Percentiles rank a stretch among this genome's conserved stretches.
Conservation (phyloP, 2,329 filamentous ascomycete species). For the Fusarium sp. region DNA sequence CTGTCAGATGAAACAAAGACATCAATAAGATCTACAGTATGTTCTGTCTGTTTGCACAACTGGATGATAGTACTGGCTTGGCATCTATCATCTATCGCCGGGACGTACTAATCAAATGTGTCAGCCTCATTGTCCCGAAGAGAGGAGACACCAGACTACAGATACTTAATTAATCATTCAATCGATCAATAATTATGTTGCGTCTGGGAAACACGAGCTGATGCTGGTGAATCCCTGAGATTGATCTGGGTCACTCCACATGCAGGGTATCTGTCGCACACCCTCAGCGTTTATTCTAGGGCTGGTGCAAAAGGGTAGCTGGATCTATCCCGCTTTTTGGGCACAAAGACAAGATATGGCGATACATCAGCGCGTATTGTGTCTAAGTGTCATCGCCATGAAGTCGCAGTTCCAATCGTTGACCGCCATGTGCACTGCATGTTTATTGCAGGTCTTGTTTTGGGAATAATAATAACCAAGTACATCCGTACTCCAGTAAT, state of each 20-base stretch:
- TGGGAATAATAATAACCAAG: background rate
- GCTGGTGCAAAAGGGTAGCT: slow-evolving; percentile 4
- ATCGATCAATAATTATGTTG: background rate
- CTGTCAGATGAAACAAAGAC: background rate
- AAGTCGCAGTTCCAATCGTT: slow-evolving; percentile 9
- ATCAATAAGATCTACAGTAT: background rate
- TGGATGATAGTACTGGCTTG: background rate
- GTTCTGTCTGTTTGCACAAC: background rate
- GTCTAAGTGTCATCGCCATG: background rate
- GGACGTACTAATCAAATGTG: background rate
- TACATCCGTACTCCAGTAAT: background rate
- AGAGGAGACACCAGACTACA: background rate
- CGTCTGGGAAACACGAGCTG: background rate
- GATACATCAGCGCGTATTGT: slow-evolving; percentile 7
- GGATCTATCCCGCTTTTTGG: slow-evolving; percentile 4
- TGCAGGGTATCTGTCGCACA: slow-evolving; percentile 20
- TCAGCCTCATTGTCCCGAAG: background rate
- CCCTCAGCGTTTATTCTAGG: background rate
- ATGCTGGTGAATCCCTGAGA: slow-evolving; percentile 27
- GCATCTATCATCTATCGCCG: background rate
- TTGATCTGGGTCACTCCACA: slow-evolving; percentile 28
- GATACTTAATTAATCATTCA: background rate
- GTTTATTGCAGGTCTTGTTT: background rate
- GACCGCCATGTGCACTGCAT: slow-evolving; percentile 1
- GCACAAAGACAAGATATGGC: slow-evolving; percentile 14